Evolutionary conservation across 805 yeast genomes (phyloP), one percentile per base, ranked within the genome.

Genomic region (Grigorovia jiainica): DNA sequence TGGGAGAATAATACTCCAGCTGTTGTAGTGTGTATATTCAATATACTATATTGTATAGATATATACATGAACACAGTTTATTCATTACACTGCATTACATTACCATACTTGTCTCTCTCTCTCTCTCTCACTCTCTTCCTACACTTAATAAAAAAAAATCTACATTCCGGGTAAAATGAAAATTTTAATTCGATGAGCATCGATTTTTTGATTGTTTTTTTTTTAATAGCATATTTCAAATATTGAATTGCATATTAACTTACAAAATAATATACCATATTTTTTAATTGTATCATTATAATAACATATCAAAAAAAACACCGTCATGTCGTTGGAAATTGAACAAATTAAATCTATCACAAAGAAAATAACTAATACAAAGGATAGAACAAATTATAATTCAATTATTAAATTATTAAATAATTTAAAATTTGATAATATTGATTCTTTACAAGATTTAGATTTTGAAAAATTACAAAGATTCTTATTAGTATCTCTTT

Each of bases 371-470:
- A 48, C 57, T 7, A 17, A 55, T 3, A 38, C 51, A 2, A 52
- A 47, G 29, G 64, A 61, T 18, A 55, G 51, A 36, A 57, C 55
- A 29, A 49, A 61, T 29, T 62, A 62, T 36, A 62, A 61, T 40
- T 39, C 48, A 3, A 51, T 61, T n/a, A 43, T 61, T n/a, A 59
- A 54, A 37, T 42, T 62, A 7, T 47, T 58, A 11, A 56, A 54
- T 35, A 52, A 47, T 7, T 46, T 55, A 5, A 36, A 43, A 7
- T 40, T 49, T 2, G 44, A 46, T 6, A 35, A 40, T 17, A 13
- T 17, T n/a, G 5, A 13, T 2, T 6, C 18, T 18, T n/a, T 13
- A 10, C 15, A 17, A 24, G 49, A 47, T 19, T 55, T 35, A 24
- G 18, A 19, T 16, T 27, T 37, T 1, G 63, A 59, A 39, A 47